Base-by-base conservation (phyloP, 2,329 filamentous ascomycete genomes). In the Cadophora luteo-olivacea region DNA sequence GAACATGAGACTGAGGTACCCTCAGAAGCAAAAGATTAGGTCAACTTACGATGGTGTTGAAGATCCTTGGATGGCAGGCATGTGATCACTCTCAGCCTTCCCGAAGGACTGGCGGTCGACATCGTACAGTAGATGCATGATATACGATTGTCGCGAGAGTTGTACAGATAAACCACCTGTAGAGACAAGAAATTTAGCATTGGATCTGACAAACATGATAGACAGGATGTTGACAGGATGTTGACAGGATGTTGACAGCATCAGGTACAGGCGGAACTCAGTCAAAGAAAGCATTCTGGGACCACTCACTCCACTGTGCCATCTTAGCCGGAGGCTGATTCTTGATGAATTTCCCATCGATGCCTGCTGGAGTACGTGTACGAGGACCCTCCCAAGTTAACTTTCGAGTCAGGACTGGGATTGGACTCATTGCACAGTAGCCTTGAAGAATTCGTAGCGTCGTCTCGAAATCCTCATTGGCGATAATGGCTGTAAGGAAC, bases 41-140 rank as follows among this genome's bases (percentile, higher is more conserved):
- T 22, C 5, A n/a, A 51, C 48, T 24, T 24, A 64, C 48, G 49
- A 41, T 29, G 41, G 45, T 25, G n/a, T 36, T 24, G 22, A 52
- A 22, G 38, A 29, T 11, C 2, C 25, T 24, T 48, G 33, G 29
- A 14, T n/a, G 8, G 8, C 49, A 41, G 22, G 32, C 14, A 33
- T 32, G 16, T 14, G 29, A 24, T n/a, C 29, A 16, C 45, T 55
- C 45, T 73, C 69, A 2, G 76, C 76, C 36, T 74, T 24, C 22
- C 82, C 82, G 73, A 88, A 83, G 69, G 86, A 82, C 4, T 86
- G 81, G 61, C 80, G 81, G 24, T 81, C 76, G 1, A 89, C 78
- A 64, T 88, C 83, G 73, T 88, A 88, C 12, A 84, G 81, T n/a
- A 82, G 74, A 69, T 87, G 84, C 6, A 90, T 70, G 29, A 87